Conservation (phyloP, 805 yeast genomes). For the Yamadazyma akitaensis region DNA sequence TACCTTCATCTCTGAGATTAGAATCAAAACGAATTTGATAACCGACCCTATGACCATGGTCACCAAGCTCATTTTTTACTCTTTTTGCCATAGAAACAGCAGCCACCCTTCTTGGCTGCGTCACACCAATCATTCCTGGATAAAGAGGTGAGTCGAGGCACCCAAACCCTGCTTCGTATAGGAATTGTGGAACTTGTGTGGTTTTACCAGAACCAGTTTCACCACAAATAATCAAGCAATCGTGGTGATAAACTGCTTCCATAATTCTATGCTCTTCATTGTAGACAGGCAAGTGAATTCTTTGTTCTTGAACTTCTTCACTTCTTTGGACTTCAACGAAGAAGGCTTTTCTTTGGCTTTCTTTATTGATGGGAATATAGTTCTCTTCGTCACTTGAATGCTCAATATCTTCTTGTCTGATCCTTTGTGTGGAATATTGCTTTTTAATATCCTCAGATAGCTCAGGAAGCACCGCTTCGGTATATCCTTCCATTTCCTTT, state of each 20-base stretch:
- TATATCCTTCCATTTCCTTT: constrained; percentile 59
- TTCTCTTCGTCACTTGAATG: constrained; percentile 65
- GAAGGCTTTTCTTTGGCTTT: constrained; percentile 54
- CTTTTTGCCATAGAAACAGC: constrained; percentile 89
- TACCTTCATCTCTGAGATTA: constrained; percentile 50
- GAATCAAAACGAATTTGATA: constrained; percentile 83
- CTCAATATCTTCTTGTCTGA: constrained; percentile 68
- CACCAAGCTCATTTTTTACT: constrained; percentile 73
- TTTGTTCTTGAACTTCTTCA: constrained; percentile 58
- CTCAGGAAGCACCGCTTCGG: constrained; percentile 44
- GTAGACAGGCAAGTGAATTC: constrained; percentile 81
- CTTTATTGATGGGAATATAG: constrained; percentile 55
- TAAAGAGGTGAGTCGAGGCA: constrained; percentile 46
- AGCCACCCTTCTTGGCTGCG: constrained; percentile 94
- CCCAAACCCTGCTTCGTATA: constrained; percentile 92
- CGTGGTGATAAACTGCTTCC: constrained; percentile 95
- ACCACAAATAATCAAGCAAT: constrained; percentile 89
- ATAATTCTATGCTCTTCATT: constrained; percentile 88
- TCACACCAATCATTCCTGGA: constrained; percentile 94
- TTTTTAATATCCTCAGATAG: constrained; percentile 46
- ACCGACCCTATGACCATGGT: constrained; percentile 66
- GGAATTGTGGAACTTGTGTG: constrained; percentile 95
- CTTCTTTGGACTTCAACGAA: constrained; percentile 67
- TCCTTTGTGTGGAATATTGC: constrained; percentile 44
- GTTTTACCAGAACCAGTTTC: constrained; percentile 99